Conservation (phyloP, 164 flowering plant genomes). For the Akebia trifoliata region DNA sequence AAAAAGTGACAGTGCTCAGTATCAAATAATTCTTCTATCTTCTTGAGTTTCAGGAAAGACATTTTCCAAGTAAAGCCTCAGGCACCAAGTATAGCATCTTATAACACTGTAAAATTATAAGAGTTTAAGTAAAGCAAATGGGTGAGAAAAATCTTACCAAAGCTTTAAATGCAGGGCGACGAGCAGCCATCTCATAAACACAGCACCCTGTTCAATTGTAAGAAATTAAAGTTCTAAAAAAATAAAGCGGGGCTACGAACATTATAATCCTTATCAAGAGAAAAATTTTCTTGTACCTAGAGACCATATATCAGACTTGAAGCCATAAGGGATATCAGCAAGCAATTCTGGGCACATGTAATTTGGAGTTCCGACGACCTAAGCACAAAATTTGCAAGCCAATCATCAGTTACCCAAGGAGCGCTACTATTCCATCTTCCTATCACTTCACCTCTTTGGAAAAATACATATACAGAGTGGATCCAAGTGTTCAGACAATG, state of each 20-base stretch:
- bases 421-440: no score
- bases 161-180: constrained; percentile 99
- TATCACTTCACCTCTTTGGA: no score
- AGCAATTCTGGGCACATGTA: constrained; percentile 99
- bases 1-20: no score
- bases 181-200: constrained; percentile 98
- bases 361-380: constrained; percentile 99
- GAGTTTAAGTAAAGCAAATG: background rate
- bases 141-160: constrained; percentile 59
- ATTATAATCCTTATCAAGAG: constrained; percentile 4
- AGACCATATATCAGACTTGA: constrained; percentile 99
- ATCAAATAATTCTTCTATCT: no score
- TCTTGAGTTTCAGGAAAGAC: no score
- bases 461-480: no score
- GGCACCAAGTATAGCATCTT: background rate
- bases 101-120: background rate
- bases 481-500: no score
- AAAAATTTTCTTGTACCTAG: constrained; percentile 47
- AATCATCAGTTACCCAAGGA: no score
- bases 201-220: constrained; percentile 73
- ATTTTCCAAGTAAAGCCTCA: background rate
- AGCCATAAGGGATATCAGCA: constrained; percentile 98
- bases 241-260: background rate
- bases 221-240: constrained; percentile 6
- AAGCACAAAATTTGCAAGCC: constrained; percentile 9